Evolutionary conservation across 192 early-diverging fungal species (phyloP).

Genomic region (Paraglomus brasilianum): DNA sequence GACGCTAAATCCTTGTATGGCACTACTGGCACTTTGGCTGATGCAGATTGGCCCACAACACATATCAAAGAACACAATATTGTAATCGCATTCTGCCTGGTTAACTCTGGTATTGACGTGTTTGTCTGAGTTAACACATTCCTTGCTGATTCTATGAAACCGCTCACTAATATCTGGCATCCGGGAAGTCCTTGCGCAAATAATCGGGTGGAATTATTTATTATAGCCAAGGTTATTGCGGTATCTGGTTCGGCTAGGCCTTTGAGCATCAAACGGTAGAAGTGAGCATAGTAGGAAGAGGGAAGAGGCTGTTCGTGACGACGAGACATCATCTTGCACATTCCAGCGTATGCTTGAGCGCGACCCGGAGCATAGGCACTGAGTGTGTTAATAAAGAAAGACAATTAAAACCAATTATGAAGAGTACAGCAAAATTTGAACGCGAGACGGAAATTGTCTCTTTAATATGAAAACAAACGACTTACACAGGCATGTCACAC

Average conservation of each 20-base stretch:
- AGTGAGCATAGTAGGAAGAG: conserved; percentile 59
- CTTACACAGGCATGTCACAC: conserved; percentile 57
- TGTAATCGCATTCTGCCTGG: conserved; percentile 45
- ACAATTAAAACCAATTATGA: not conserved
- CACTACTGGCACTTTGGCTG: conserved; percentile 24
- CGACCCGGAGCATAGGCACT: conserved; percentile 65
- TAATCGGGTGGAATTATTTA: conserved; percentile 64
- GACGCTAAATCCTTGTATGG: conserved; percentile 14
- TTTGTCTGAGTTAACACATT: conserved; percentile 49
- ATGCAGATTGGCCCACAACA: conserved; percentile 33
- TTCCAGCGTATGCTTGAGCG: conserved; percentile 61
- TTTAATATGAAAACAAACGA: not conserved
- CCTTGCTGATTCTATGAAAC: conserved; percentile 61
- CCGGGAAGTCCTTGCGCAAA: conserved; percentile 72
- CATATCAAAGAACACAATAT: conserved; percentile 46
- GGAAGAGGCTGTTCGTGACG: conserved; percentile 64
- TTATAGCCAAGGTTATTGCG: conserved; percentile 61
- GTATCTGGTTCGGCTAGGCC: conserved; percentile 57
- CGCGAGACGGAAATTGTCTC: not conserved
- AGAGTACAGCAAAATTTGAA: not conserved
- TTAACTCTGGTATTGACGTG: conserved; percentile 38
- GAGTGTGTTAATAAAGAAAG: conserved; percentile 29
- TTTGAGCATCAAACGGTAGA: conserved; percentile 56
- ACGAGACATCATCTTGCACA: conserved; percentile 80
- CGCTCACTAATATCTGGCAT: conserved; percentile 59